phyloP scores from a whole-genome alignment of 2,329 filamentous ascomycete genomes.

The Pseudogymnoascus destructans region DNA sequence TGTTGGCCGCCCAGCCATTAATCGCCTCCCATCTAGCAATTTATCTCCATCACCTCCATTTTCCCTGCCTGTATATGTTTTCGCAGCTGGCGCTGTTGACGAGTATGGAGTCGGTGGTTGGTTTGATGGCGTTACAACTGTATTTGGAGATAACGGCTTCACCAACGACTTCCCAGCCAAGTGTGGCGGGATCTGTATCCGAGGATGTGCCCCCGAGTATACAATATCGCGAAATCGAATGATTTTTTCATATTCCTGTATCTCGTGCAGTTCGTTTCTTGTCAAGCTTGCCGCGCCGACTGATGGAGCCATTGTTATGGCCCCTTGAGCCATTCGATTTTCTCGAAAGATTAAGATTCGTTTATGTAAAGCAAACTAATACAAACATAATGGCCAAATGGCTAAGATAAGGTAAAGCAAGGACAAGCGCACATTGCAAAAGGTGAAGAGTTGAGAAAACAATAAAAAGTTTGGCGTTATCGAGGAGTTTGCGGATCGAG shows the following conservation, averaged over 20 bases:
- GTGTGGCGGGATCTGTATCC: conserved; percentile 41
- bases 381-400: conserved; percentile 3
- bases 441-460: not conserved
- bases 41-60: not conserved
- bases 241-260: conserved; percentile 66
- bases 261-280: conserved; percentile 41
- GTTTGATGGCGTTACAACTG: conserved; percentile 17
- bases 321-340: conserved; percentile 25
- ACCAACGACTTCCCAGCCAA: conserved; percentile 23
- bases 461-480: conserved; percentile 1
- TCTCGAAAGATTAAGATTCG: conserved; percentile 14
- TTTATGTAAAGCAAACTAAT: conserved; percentile 5
- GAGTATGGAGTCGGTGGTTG: conserved; percentile 16
- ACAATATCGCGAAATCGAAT: conserved; percentile 69
- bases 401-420: conserved; percentile 4
- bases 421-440: not conserved
- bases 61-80: conserved; percentile 13
- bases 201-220: conserved; percentile 60
- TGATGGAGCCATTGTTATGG: conserved; percentile 25
- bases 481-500: not conserved
- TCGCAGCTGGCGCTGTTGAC: conserved; percentile 19
- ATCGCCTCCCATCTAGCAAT: not conserved
- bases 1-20: not conserved
- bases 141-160: conserved; percentile 7
- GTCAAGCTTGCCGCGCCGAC: conserved; percentile 25